These are phyloP conservation scores for Penicillium verrucosum DNA, from an alignment of 2,329 filamentous ascomycete genomes.

Conservation along the genomic window DNA sequence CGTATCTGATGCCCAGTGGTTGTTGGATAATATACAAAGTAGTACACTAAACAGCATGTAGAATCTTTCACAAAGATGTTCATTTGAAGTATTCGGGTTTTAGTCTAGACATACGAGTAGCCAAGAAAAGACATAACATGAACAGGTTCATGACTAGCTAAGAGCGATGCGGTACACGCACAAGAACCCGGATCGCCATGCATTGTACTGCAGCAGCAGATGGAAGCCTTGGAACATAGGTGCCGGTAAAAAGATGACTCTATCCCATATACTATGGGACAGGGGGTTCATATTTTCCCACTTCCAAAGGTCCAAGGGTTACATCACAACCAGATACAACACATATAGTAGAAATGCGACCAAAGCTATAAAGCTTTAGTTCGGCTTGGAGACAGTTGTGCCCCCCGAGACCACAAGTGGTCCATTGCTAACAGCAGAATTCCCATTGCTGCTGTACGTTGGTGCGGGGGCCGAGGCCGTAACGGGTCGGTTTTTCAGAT, in stretches of 20 bases:
- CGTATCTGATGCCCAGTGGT: too few species aligned
- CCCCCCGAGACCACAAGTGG: slow-evolving; percentile 43
- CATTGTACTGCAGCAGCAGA: slow-evolving; percentile 10
- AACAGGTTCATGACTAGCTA: slow-evolving; percentile 10
- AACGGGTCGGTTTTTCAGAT: slow-evolving; percentile 36
- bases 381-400: slow-evolving; percentile 26
- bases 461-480: slow-evolving; percentile 19
- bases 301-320: not conserved
- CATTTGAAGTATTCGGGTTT: not conserved
- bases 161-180: slow-evolving; percentile 1
- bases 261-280: not conserved
- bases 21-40: too few species aligned
- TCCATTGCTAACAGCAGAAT: slow-evolving; percentile 29
- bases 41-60: too few species aligned
- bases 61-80: too few species aligned
- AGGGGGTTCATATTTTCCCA: not conserved
- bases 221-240: not conserved
- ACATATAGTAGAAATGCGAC: not conserved
- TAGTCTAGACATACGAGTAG: not conserved
- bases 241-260: not conserved
- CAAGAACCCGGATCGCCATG: slow-evolving; percentile 5
- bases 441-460: slow-evolving; percentile 23
- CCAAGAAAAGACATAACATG: not conserved
- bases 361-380: slow-evolving; percentile 13
- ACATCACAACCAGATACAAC: not conserved